Percentiles rank a stretch among this genome's conserved stretches.
Conservation (phyloP, 2,329 filamentous ascomycete species). For the Alternaria rosae region DNA sequence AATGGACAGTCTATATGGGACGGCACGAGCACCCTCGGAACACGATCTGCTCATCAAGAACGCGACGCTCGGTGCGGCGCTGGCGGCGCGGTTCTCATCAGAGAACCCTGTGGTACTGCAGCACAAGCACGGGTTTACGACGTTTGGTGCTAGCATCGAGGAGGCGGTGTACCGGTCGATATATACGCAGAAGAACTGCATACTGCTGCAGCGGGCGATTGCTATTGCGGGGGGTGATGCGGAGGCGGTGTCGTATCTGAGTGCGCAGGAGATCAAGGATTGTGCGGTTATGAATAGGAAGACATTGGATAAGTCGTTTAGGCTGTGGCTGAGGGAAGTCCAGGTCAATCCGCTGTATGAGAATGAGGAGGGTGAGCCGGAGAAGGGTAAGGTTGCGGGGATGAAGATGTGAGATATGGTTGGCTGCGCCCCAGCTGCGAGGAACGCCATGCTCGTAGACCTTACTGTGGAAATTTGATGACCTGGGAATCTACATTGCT, state of each 20-base stretch:
- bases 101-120: constrained; percentile 45
- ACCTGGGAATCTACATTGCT: too few species aligned
- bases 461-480: too few species aligned
- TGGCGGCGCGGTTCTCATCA: constrained; percentile 26
- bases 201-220: constrained; percentile 45
- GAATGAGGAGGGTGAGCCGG: constrained; percentile 45
- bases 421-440: neutral
- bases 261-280: constrained; percentile 45
- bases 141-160: constrained; percentile 47
- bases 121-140: constrained; percentile 56
- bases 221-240: constrained; percentile 39
- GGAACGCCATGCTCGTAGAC: too few species aligned
- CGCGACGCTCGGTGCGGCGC: constrained; percentile 25
- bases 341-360: constrained; percentile 44
- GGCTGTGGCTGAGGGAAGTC: constrained; percentile 53
- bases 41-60: constrained; percentile 40
- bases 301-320: constrained; percentile 49
- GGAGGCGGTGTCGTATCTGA: constrained; percentile 39
- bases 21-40: constrained; percentile 22
- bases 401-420: constrained; percentile 25
- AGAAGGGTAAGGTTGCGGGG: constrained; percentile 30
- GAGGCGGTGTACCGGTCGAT: constrained; percentile 53
- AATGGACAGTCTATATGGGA: constrained; percentile 26
- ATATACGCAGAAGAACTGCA: constrained; percentile 48
- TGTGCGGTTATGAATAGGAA: constrained; percentile 45